Percentiles rank a stretch among this genome's conserved stretches.
These are phyloP conservation scores for Lithohypha guttulata DNA, from an alignment of 2,329 filamentous ascomycete species.

Conservation along the genomic window DNA sequence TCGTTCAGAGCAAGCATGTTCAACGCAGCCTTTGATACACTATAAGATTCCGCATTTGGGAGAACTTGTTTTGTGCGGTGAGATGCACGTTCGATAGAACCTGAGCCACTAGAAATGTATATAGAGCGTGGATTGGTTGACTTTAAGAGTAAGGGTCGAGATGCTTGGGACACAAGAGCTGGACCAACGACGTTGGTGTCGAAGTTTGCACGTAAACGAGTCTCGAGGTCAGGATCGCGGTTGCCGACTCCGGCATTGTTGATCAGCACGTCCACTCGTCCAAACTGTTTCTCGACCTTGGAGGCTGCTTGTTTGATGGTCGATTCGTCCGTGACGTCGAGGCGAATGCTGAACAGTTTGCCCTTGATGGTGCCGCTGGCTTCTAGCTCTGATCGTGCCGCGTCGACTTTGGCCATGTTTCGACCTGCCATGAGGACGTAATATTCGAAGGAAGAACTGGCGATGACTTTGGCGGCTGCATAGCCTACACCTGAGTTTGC, in stretches of 20 bases:
- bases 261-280: slow-evolving; percentile 20
- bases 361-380: slow-evolving; percentile 7
- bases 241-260: slow-evolving; percentile 22
- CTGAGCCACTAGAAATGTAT: slow-evolving; percentile 28
- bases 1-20: slow-evolving; percentile 43
- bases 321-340: slow-evolving; percentile 26
- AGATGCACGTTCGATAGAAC: slow-evolving; percentile 23
- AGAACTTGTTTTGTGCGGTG: no score
- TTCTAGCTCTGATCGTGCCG: slow-evolving; percentile 12
- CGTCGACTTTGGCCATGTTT: slow-evolving; percentile 12
- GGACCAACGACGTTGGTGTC: slow-evolving; percentile 43
- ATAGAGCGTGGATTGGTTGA: slow-evolving; percentile 23
- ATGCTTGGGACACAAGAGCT: slow-evolving; percentile 14
- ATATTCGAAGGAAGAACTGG: slow-evolving; percentile 16
- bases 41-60: slow-evolving; percentile 10
- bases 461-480: slow-evolving; percentile 20
- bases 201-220: slow-evolving; percentile 31
- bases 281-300: slow-evolving; percentile 25
- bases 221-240: slow-evolving; percentile 18
- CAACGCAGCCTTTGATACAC: slow-evolving; percentile 27
- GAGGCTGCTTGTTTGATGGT: slow-evolving; percentile 28
- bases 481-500: slow-evolving; percentile 27
- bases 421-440: slow-evolving; percentile 19
- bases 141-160: slow-evolving; percentile 26
- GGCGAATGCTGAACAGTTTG: slow-evolving; percentile 23